Conservation (phyloP, 2,329 filamentous ascomycete genomes). For the Apiospora koreana region DNA sequence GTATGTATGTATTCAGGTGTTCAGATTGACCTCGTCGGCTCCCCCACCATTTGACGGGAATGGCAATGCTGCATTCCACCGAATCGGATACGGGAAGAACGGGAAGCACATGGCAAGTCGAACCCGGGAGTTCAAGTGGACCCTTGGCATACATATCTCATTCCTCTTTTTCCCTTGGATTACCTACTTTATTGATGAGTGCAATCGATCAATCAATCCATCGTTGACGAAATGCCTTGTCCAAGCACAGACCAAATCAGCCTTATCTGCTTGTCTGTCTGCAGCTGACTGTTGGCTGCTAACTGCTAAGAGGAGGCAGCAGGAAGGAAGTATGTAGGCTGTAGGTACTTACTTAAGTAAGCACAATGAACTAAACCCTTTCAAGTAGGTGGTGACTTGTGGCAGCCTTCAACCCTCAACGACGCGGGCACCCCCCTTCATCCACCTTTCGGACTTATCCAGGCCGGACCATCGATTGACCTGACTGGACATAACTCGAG, state of each 20-base stretch:
- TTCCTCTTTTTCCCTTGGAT: background rate
- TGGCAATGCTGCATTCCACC: constrained; percentile 4
- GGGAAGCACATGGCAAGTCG: background rate
- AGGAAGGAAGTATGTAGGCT: too few species aligned
- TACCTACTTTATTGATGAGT: too few species aligned
- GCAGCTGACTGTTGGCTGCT: too few species aligned
- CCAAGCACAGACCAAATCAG: too few species aligned
- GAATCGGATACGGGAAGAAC: background rate
- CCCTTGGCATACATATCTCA: background rate
- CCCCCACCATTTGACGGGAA: constrained; percentile 5
- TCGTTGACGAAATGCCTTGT: too few species aligned
- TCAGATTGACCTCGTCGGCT: background rate
- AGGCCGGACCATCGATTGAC: background rate
- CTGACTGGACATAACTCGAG: constrained; percentile 7
- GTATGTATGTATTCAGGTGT: too few species aligned
- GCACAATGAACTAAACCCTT: background rate
- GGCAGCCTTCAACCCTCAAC: background rate
- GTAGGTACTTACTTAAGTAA: too few species aligned
- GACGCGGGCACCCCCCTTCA: background rate
- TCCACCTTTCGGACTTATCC: constrained; percentile 7
- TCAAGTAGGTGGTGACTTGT: background rate
- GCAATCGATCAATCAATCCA: too few species aligned
- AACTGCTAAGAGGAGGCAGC: too few species aligned
- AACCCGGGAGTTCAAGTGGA: background rate
- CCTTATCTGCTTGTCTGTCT: too few species aligned